Conservation (phyloP, 768 basidiomycete species). For the Mycena leptocephala region DNA sequence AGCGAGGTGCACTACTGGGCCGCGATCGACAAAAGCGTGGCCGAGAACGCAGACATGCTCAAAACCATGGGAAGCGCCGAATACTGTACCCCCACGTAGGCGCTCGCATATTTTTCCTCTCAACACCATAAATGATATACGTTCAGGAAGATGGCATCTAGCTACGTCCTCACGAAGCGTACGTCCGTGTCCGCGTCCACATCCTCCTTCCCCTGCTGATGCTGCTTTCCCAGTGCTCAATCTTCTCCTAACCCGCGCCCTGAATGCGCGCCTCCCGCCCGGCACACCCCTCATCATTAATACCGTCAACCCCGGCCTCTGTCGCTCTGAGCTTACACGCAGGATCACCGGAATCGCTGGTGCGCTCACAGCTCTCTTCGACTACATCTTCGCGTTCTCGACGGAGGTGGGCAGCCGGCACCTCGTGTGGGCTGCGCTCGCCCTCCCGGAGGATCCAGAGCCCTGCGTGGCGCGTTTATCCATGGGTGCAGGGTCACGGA, state of each 20-base stretch:
- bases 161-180: too few species aligned
- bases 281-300: constrained; percentile 29
- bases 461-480: constrained; percentile 37
- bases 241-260: constrained; percentile 36
- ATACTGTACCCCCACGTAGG: too few species aligned
- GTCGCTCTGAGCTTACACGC: constrained; percentile 35
- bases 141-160: too few species aligned
- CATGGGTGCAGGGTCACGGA: constrained; percentile 28
- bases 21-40: too few species aligned
- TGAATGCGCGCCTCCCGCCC: constrained; percentile 20
- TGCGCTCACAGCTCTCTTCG: not conserved
- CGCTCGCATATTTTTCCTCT: too few species aligned
- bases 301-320: constrained; percentile 40
- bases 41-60: too few species aligned
- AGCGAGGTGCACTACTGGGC: too few species aligned
- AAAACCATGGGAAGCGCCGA: too few species aligned
- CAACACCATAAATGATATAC: too few species aligned
- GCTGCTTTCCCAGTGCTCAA: constrained; percentile 43
- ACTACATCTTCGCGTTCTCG: constrained; percentile 23
- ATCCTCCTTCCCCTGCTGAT: too few species aligned
- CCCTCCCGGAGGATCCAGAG: not conserved
- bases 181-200: too few species aligned
- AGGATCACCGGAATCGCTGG: not conserved
- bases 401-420: constrained; percentile 42
- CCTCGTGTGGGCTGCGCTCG: constrained; percentile 39